Evolutionary conservation across 768 basidiomycete genomes (phyloP).

Genomic region (Rhizopogon sp.): DNA sequence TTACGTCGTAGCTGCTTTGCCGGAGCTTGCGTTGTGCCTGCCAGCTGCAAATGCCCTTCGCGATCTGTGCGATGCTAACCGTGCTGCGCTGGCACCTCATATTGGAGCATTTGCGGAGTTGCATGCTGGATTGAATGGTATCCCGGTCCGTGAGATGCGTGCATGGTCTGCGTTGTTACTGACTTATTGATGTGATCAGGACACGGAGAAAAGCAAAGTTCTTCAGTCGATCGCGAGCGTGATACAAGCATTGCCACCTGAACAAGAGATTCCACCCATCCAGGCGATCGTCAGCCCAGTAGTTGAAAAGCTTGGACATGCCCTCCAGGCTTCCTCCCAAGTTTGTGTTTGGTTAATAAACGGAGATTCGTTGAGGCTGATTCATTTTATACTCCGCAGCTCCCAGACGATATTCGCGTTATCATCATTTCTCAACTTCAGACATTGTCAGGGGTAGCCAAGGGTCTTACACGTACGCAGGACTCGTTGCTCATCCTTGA

Average conservation of each 20-base stretch:
- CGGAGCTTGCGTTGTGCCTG: conserved; percentile 58
- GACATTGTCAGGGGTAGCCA: conserved; percentile 79
- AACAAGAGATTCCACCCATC: conserved; percentile 72
- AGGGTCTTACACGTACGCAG: conserved; percentile 74
- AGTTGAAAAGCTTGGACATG: conserved; percentile 60
- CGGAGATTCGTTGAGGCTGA: background rate
- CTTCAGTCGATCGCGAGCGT: conserved; percentile 91
- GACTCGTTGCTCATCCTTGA: conserved; percentile 64
- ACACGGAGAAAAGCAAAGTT: conserved; percentile 85
- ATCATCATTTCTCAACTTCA: conserved; percentile 70
- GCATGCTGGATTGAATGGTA: conserved; percentile 67
- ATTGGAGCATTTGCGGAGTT: conserved; percentile 82
- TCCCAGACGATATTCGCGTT: conserved; percentile 66
- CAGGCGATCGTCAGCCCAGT: conserved; percentile 77
- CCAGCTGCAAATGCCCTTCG: conserved; percentile 80
- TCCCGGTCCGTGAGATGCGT: conserved; percentile 52
- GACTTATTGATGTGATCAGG: conserved; percentile 32
- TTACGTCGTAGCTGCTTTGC: conserved; percentile 67
- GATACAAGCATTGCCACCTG: conserved; percentile 81
- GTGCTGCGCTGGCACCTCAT: conserved; percentile 76
- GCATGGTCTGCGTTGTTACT: background rate
- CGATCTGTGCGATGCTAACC: conserved; percentile 86
- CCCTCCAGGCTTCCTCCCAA: conserved; percentile 47
- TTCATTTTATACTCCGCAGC: conserved; percentile 30
- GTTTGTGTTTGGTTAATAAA: conserved; percentile 31